Evolutionary conservation across 2,329 filamentous ascomycete species (phyloP), one percentile per base, ranked within the genome.

Genomic region (Xylariales sp.): DNA sequence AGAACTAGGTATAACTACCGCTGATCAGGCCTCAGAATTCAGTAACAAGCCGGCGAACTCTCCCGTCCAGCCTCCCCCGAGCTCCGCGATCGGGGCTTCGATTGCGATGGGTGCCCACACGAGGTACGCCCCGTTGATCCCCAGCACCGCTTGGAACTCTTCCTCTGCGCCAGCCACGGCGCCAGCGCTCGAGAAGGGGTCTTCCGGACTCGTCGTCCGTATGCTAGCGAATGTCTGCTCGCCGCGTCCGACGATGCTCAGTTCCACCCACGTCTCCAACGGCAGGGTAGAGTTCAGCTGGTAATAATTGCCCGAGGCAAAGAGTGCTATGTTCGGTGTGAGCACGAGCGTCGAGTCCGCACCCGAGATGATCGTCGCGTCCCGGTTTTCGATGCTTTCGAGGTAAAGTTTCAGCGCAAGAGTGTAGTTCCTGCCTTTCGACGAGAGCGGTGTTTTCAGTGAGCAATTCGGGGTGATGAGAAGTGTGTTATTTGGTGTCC

Each of bases 351-450:
- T 75, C 4, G 82, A 86, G 72, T 83, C 84, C 1, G 68, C 72
- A 18, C 82, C 83, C 0, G 77, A 73, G n/a, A 85, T 76, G 18
- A 85, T 74, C 2, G 78, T 81, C 0, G 80, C 81, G 39, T 81
- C 81, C 1, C 73, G 12, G 0, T 70, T 71, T 0, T 77, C 73
- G 4, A 6, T 43, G 8, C 43, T 10, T 1, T 49, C 39, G n/a
- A 81, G 46, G 16, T 71, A 76, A 5, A 85, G 71, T 0, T 79
- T 76, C 14, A 89, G 79, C 0, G 82, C 80, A 1, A 89, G 80
- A 0, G 83, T 87, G 74, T 89, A 89, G 72, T 88, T 80, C 65
- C 85, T 80, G 2, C 87, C 87, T 73, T 89, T 89, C 41, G 83
- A 85, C 0, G 76, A 75, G 8, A 86, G 74, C 0, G 85, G 85